Evolutionary conservation across 192 early-diverging fungal genomes (phyloP).

Genomic region (Borealophlyctis nickersoniae): DNA sequence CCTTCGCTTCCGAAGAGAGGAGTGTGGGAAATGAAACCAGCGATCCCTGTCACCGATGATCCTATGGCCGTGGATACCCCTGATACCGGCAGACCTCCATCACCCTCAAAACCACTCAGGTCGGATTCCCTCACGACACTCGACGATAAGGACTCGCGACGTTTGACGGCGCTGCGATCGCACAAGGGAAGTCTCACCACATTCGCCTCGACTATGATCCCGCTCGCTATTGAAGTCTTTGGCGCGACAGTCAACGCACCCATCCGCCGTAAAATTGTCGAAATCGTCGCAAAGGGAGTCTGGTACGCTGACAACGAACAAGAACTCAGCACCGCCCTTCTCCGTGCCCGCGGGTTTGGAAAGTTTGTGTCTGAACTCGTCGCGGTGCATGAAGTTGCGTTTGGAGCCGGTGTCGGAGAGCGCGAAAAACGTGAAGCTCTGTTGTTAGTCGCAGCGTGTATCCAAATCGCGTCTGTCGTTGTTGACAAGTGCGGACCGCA

Average conservation of each 20-base stretch:
- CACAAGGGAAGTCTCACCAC: constrained; percentile 2
- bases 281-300: constrained; percentile 54
- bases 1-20: constrained; percentile 55
- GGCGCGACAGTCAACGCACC: constrained; percentile 59
- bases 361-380: constrained; percentile 52
- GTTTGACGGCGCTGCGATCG: constrained; percentile 4
- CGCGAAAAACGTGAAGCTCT: constrained; percentile 37
- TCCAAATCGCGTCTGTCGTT: constrained; percentile 64
- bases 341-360: constrained; percentile 39
- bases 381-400: constrained; percentile 23
- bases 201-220: constrained; percentile 46
- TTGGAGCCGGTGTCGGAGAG: constrained; percentile 35
- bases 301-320: constrained; percentile 44
- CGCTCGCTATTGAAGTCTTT: constrained; percentile 71
- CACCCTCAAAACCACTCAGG: background rate
- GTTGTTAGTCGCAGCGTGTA: constrained; percentile 48
- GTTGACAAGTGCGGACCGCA: constrained; percentile 57
- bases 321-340: constrained; percentile 44
- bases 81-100: background rate
- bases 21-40: constrained; percentile 32
- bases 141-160: background rate
- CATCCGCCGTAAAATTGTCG: constrained; percentile 50
- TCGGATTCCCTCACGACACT: background rate
- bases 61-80: background rate
- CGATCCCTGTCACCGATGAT: constrained; percentile 5